These are phyloP conservation scores for Dactylonectria estremocensis DNA, from an alignment of 2,329 filamentous ascomycete genomes.

Conservation along the genomic window DNA sequence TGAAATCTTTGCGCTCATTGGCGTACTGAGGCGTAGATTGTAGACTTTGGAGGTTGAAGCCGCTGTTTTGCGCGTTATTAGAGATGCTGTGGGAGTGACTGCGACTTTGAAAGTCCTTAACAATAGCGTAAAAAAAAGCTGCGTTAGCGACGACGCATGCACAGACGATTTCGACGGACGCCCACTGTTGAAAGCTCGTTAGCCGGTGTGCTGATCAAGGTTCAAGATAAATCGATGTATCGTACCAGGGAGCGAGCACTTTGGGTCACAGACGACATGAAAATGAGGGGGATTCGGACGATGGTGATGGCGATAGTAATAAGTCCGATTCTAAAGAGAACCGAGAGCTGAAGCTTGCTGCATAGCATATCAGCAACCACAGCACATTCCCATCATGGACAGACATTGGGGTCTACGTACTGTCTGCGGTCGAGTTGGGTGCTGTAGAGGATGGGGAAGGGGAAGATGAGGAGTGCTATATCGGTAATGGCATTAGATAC, in stretches of 20 bases:
- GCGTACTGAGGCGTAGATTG: not conserved
- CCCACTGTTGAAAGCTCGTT: constrained; percentile 43
- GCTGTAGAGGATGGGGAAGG: constrained; percentile 48
- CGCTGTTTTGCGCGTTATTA: not conserved
- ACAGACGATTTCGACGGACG: constrained; percentile 51
- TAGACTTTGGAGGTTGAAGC: not conserved
- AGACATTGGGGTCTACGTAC: constrained; percentile 29
- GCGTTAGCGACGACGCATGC: constrained; percentile 51
- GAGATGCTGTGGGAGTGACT: not conserved
- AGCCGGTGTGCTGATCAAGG: not conserved
- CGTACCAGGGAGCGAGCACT: constrained; percentile 48
- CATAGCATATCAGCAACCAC: constrained; percentile 1
- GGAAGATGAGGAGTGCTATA: constrained; percentile 48
- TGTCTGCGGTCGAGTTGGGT: constrained; percentile 32
- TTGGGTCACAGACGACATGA: constrained; percentile 48
- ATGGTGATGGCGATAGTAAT: constrained; percentile 49
- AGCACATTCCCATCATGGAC: not conserved
- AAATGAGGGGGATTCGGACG: constrained; percentile 48
- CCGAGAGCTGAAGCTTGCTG: constrained; percentile 39
- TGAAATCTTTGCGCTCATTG: not conserved
- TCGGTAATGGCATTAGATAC: constrained; percentile 50
- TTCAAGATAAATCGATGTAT: not conserved
- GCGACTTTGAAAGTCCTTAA: constrained; percentile 46
- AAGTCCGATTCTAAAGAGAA: constrained; percentile 48
- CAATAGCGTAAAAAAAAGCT: constrained; percentile 48